phyloP scores from a whole-genome alignment of 2,329 filamentous ascomycete genomes.

The Aspergillus amoenus region DNA sequence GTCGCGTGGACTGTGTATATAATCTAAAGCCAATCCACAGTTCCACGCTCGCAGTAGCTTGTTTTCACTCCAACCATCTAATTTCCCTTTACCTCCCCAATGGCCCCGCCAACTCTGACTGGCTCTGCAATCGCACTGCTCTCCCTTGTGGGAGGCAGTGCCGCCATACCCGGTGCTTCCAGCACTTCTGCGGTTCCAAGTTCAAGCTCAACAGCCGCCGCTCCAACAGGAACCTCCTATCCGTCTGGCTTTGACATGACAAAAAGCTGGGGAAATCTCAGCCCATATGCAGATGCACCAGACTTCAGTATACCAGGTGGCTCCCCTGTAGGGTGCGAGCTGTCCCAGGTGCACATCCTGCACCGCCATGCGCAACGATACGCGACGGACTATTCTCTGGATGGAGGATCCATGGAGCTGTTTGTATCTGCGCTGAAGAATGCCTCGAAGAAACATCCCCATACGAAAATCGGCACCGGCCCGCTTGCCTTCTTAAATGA shows the following conservation, averaged over 20 bases:
- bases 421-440: slow-evolving; percentile 53
- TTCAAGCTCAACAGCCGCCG: background rate
- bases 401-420: slow-evolving; percentile 49
- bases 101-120: no score
- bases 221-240: slow-evolving; percentile 25
- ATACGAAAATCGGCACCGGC: slow-evolving; percentile 41
- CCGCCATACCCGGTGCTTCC: no score
- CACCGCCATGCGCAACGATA: slow-evolving; percentile 58
- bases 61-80: no score
- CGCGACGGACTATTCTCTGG: slow-evolving; percentile 47
- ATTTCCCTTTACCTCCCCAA: no score
- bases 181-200: no score
- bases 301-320: slow-evolving; percentile 36
- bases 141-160: no score
- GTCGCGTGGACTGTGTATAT: no score
- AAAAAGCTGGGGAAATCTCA: slow-evolving; percentile 31
- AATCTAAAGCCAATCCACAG: no score
- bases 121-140: no score
- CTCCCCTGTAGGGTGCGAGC: slow-evolving; percentile 56
- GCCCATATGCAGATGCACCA: slow-evolving; percentile 27
- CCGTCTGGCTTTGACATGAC: slow-evolving; percentile 33
- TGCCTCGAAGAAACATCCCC: slow-evolving; percentile 39
- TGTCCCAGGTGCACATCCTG: slow-evolving; percentile 55
- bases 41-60: no score
- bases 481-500: slow-evolving; percentile 54